Evolutionary conservation across 768 basidiomycete species (phyloP), one percentile per base, ranked within the genome.

Genomic region (Leccinum obscurum): DNA sequence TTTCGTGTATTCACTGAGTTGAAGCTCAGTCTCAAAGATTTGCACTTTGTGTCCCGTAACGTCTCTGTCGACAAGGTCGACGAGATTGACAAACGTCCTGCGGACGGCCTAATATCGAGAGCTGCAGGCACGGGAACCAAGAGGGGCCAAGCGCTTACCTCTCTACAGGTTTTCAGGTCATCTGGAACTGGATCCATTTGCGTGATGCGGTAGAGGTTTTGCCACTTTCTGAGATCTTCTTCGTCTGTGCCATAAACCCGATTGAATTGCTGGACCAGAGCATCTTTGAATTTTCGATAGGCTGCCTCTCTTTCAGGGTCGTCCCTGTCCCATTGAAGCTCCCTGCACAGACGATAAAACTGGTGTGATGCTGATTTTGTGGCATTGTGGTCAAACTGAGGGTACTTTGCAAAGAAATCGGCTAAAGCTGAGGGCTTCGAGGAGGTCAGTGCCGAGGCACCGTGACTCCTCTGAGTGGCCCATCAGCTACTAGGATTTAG

Each of bases 1-100:
- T 1, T 6, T 9, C 10, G 66, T 67, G 13, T 67, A 68, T 3
- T 58, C 9, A 6, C 58, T 58, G 26, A 67, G 60, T 5, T 54
- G 28, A 4, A 15, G 26, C 50, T 67, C 66, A 32, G 66, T 34
- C 0, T 14, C 11, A 39, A 67, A 67, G 0, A 63, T 22, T 1
- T 30, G 14, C 0, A 66, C 57, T 0, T 59, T 14, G 2, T 50
- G 10, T 0, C 58, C 64, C 4, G 67, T 60, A 0, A 14, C 32
- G 15, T 65, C 24, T 1, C 44, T 52, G 28, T 67, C 65, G 11
- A 66, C 66, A 20, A 67, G 66, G 28, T 67, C 67, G 28, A 67
- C 67, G 6, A 67, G 67, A 4, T 67, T 68, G 14, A 66, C 61
- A 2, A 55, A 17, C 0, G 52, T 63, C 0, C 13, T 32, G 0